A percentile compares a stretch with the other conserved stretches of the same genome.
Conservation (phyloP, 495 filamentous ascomycete species). For the Penicillium soppii region DNA sequence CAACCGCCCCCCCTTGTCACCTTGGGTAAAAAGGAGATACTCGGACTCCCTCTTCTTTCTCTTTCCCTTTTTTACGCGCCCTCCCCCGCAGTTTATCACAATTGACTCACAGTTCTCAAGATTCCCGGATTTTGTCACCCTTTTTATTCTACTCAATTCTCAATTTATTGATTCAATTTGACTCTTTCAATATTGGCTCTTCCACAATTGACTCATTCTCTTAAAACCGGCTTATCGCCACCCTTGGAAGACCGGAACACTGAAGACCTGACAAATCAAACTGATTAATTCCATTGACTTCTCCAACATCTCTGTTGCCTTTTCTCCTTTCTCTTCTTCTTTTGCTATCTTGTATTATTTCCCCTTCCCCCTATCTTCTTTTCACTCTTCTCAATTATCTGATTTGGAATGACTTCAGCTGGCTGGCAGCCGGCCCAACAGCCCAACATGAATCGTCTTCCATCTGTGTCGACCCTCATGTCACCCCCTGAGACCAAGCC, state of each 20-base stretch:
- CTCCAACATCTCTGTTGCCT: conserved; percentile 12
- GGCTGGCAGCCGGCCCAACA: conserved; percentile 22
- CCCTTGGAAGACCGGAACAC: too few species aligned
- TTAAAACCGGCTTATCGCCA: not conserved
- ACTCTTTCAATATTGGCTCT: too few species aligned
- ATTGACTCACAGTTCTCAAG: conserved; percentile 4
- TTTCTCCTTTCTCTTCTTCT: conserved; percentile 27
- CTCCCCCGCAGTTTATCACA: conserved; percentile 15
- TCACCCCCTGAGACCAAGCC: conserved; percentile 69
- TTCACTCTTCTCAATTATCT: not conserved
- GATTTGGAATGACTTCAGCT: conserved; percentile 29
- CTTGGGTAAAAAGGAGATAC: conserved; percentile 1
- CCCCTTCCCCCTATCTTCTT: not conserved
- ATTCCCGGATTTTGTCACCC: not conserved
- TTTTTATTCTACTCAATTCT: not conserved
- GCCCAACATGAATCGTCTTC: conserved; percentile 50
- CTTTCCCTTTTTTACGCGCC: not conserved
- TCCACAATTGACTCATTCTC: not conserved
- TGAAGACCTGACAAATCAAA: not conserved
- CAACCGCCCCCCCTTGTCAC: not conserved
- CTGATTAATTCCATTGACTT: conserved; percentile 19
- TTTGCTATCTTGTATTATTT: not conserved
- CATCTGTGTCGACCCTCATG: conserved; percentile 63
- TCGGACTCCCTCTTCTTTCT: conserved; percentile 1
- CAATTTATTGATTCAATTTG: not conserved